These are phyloP conservation scores for Arthrobotrys pseudoclavata DNA, from an alignment of 2,329 filamentous ascomycete genomes.

Conservation along the genomic window DNA sequence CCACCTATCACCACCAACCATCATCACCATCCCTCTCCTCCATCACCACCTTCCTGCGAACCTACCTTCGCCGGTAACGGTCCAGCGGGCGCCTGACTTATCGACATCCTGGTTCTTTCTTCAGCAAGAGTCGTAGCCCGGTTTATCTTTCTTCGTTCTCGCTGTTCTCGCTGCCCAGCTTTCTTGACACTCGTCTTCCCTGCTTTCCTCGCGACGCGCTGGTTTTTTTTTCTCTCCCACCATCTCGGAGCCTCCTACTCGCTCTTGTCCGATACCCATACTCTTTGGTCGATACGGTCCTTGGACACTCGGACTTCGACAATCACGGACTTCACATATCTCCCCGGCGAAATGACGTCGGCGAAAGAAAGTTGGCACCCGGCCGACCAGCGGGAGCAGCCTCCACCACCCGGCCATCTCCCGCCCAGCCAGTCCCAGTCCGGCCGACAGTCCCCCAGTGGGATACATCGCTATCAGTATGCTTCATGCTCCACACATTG, in stretches of 20 bases:
- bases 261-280: slow-evolving; percentile 9
- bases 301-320: slow-evolving; percentile 14
- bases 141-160: background rate
- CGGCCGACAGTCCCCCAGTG: slow-evolving; percentile 53
- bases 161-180: slow-evolving; percentile 20
- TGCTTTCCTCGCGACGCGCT: slow-evolving; percentile 56
- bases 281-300: background rate
- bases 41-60: slow-evolving; percentile 23
- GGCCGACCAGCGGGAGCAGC: slow-evolving; percentile 58
- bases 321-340: slow-evolving; percentile 15
- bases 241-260: slow-evolving; percentile 19
- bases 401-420: slow-evolving; percentile 47
- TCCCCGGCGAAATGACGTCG: slow-evolving; percentile 48
- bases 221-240: slow-evolving; percentile 42
- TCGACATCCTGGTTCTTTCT: background rate
- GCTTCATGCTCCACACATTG: slow-evolving; percentile 5
- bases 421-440: slow-evolving; percentile 41
- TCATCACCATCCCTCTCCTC: slow-evolving; percentile 34
- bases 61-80: slow-evolving; percentile 2
- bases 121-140: background rate
- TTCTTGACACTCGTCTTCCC: slow-evolving; percentile 15
- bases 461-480: slow-evolving; percentile 56
- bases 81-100: slow-evolving; percentile 12
- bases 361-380: slow-evolving; percentile 58
- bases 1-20: slow-evolving; percentile 36